phyloP scores from a whole-genome alignment of 768 basidiomycete species.

The Gyrodon lividus region DNA sequence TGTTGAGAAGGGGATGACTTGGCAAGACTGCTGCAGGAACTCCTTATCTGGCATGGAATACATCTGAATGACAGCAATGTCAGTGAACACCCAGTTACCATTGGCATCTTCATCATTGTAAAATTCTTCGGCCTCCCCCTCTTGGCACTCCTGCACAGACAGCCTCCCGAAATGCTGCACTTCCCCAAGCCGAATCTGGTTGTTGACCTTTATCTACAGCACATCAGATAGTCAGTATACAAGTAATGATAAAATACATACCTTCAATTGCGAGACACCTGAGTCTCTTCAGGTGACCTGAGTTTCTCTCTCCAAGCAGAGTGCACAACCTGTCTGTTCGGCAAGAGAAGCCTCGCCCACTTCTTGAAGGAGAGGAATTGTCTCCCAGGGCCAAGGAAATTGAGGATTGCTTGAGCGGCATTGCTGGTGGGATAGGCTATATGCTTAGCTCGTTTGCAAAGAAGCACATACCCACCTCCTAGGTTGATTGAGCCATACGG shows the following conservation, averaged over 20 bases:
- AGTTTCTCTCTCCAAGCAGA: conserved; percentile 32
- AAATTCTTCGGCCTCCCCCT: background rate
- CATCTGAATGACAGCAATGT: conserved; percentile 4
- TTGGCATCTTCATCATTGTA: background rate
- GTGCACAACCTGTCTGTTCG: no score
- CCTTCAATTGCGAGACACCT: conserved; percentile 36
- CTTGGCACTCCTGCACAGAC: background rate
- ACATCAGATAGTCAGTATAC: background rate
- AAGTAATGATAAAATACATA: conserved; percentile 5
- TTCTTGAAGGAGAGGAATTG: background rate
- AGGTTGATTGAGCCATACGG: no score
- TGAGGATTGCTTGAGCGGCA: background rate
- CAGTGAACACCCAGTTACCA: background rate
- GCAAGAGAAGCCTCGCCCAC: no score
- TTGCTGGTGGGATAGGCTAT: background rate
- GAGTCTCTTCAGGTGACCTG: conserved; percentile 15
- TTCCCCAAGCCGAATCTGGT: conserved; percentile 6
- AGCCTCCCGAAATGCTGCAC: conserved; percentile 14
- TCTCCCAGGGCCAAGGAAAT: background rate
- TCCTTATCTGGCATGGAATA: conserved; percentile 3
- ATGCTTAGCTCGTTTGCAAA: no score
- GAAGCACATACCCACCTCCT: no score
- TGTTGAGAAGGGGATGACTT: background rate
- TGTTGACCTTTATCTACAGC: background rate
- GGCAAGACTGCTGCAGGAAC: background rate